Base-by-base conservation (phyloP, 2,329 filamentous ascomycete species). In the Lasiodiplodia gonubiensis region DNA sequence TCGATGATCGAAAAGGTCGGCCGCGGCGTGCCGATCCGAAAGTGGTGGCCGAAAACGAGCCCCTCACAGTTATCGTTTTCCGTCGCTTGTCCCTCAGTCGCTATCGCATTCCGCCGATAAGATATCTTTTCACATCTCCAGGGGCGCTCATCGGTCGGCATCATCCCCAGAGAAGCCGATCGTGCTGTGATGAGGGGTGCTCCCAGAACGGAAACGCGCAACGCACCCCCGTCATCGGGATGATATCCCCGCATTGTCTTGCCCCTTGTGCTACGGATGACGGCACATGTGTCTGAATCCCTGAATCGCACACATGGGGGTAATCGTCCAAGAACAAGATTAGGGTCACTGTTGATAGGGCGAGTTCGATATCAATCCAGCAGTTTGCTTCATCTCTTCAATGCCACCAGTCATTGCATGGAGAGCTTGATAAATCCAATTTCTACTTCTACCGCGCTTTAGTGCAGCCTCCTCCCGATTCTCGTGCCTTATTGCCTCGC, bases 11-110 rank as follows among this genome's bases (percentile, higher is more conserved):
- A 1, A 21, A 60, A 23, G 53, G 37, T 46, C 55, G 55, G 55
- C 37, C n/a, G 33, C 3, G 3, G 57, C 39, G 42, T 12, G 57
- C 57, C 57, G 42, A 63, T 63, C 42, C 25, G 21, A 37, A 52
- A 63, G 59, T 63, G 42, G 59, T 63, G 59, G 59, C 21, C 42
- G 57, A 18, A 25, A 57, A 18, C 33, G 33, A n/a, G 23, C 39
- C 55, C 12, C n/a, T n/a, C 16, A 25, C 37, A 35, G 30, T 12
- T 14, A 23, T 37, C 30, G 23, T 27, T 21, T 27, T 42, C 35
- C 35, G 35, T 42, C 35, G 35, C 57, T 35, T n/a, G 25, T 23
- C 10, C 57, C 35, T n/a, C 55, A 16, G 4, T 4, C 6, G 21
- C 35, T 10, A 60, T 61, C 57, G 11, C 25, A 18, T 18, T 27